phyloP scores from a whole-genome alignment of 1,284 basidiomycete genomes.

The Malassezia dermatis region DNA sequence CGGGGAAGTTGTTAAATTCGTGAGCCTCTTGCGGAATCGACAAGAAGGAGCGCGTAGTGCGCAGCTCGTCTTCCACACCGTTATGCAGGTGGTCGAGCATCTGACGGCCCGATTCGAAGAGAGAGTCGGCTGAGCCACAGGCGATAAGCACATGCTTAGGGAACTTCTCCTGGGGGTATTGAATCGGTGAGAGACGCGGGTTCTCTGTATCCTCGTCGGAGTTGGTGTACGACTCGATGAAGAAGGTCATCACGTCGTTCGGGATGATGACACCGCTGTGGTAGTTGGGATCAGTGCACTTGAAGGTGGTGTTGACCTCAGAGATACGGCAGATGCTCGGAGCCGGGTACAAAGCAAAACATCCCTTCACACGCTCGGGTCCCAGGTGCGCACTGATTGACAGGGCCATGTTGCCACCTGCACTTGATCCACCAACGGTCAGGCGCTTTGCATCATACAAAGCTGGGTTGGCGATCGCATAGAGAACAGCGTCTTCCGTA shows the following conservation, averaged over 20 bases:
- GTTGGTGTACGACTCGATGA: conserved; percentile 23
- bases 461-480: conserved; percentile 20
- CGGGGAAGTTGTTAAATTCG: conserved; percentile 35
- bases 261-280: conserved; percentile 25
- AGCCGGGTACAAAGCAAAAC: conserved; percentile 25
- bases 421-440: conserved; percentile 33
- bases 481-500: conserved; percentile 25
- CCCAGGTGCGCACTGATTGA: conserved; percentile 21
- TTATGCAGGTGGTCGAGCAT: conserved; percentile 25
- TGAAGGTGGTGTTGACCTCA: background rate
- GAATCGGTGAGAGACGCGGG: conserved; percentile 24
- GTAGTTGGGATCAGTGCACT: conserved; percentile 9
- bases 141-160: conserved; percentile 26
- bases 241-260: conserved; percentile 19
- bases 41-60: conserved; percentile 21
- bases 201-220: conserved; percentile 6
- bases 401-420: conserved; percentile 36
- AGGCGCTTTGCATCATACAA: conserved; percentile 22
- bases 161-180: conserved; percentile 15
- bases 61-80: conserved; percentile 11
- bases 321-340: conserved; percentile 19
- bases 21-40: conserved; percentile 29
- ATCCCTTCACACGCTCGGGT: conserved; percentile 23
- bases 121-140: conserved; percentile 29
- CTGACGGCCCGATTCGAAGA: conserved; percentile 22